Evolutionary conservation across 2,329 filamentous ascomycete genomes (phyloP).

Genomic region (Graphilbum sp.): DNA sequence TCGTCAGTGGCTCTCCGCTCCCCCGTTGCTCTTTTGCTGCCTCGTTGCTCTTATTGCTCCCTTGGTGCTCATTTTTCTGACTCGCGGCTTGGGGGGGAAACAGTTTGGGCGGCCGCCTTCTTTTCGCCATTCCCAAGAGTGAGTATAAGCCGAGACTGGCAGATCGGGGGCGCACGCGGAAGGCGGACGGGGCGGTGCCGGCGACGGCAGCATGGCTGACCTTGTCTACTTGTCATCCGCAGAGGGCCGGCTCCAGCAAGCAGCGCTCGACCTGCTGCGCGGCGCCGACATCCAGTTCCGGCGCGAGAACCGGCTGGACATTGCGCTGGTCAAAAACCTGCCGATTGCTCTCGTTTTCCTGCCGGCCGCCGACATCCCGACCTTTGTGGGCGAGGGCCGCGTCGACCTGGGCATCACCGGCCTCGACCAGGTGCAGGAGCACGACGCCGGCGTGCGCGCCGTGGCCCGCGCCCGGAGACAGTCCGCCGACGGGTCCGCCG

Average conservation of each 20-base stretch:
- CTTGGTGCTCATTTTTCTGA: slow-evolving; percentile 1
- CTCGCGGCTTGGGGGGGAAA: too few species aligned
- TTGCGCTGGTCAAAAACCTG: slow-evolving; percentile 93
- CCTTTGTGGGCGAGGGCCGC: slow-evolving; percentile 86
- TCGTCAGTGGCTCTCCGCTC: slow-evolving; percentile 22
- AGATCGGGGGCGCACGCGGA: too few species aligned
- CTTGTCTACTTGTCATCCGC: slow-evolving; percentile 1
- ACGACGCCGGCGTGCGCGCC: slow-evolving; percentile 49
- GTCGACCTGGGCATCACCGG: slow-evolving; percentile 90
- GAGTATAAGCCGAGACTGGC: slow-evolving; percentile 32
- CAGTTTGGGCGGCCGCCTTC: slow-evolving; percentile 82
- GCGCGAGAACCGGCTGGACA: slow-evolving; percentile 87
- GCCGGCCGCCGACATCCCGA: slow-evolving; percentile 91
- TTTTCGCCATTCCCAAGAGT: slow-evolving; percentile 99
- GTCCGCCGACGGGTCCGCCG: slow-evolving; percentile 14
- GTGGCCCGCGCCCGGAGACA: slow-evolving; percentile 28
- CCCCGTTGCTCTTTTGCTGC: too few species aligned
- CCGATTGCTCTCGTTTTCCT: slow-evolving; percentile 93
- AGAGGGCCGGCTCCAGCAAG: slow-evolving; percentile 89
- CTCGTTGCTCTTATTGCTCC: too few species aligned
- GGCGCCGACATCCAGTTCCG: slow-evolving; percentile 95
- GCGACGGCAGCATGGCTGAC: too few species aligned
- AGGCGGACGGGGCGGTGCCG: too few species aligned
- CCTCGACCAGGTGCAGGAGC: slow-evolving; percentile 79
- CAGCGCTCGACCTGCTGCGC: slow-evolving; percentile 75